Evolutionary conservation across 1,284 basidiomycete species (phyloP), one percentile per base, ranked within the genome.

Genomic region (Paramarasmius palmivorus): DNA sequence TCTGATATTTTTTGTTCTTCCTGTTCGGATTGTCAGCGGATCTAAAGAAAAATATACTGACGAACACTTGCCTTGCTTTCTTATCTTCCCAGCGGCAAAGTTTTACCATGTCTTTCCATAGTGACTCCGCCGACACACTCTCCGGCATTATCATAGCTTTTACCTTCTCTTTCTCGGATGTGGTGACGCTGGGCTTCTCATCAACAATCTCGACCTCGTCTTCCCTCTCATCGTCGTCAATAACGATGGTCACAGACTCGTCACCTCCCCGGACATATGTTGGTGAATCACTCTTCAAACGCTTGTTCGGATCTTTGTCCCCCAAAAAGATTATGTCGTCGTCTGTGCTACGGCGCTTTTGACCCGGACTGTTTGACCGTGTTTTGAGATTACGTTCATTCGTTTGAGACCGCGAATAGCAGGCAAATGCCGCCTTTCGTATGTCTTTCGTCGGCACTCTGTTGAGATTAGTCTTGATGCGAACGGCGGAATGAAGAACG

Each of bases 1-100:
- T 81, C 62, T 90, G 88, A 61, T 86, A 88, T 34, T 80, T 73
- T 55, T 79, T 68, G 55, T 80, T 76, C 58, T 68, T 76, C 55
- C 79, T 82, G 58, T n/a, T 44, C 35, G 68, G 50, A 14, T 57
- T 7, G 22, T 10, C 8, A 34, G 49, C 20, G 41, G 41, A 38
- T 8, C 66, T 1, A 67, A 65, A 39, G 68, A 29, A 41, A 40
- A 39, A 26, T 40, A 47, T 26, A 20, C 5, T 26, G 32, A 37
- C 14, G 19, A 34, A 15, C 12, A 75, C 83, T 58, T 56, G 86
- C 85, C 69, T 73, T 4, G 88, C 65, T 35, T 59, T 67, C 38
- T 68, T 72, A 6, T 72, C 55, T 38, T 75, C 76, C 23, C 88
- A 64, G 42, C 83, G 69, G 62, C 88, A 83, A 23, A 68, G 55